Evolutionary conservation across 2,329 filamentous ascomycete species (phyloP), one percentile per base, ranked within the genome.

Genomic region (Fusarium coffeatum): DNA sequence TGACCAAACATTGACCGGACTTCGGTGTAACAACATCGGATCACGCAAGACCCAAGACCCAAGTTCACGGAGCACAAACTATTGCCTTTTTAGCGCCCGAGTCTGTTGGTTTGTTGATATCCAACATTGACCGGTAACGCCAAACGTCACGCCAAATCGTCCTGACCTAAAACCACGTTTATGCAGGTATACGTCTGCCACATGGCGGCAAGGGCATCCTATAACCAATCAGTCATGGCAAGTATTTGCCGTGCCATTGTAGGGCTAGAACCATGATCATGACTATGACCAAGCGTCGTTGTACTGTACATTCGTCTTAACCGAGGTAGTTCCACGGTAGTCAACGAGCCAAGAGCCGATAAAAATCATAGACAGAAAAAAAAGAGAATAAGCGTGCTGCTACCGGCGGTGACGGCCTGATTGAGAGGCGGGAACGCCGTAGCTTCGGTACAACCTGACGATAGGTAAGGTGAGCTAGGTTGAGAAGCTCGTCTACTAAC

Each of bases 181-280:
- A 66, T 66, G 45, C 45, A 51, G 18, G 32, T 51, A 41, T 42
- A 51, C 47, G 57, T 62, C 55, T 72, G 68, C 72, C 72, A 73
- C 72, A 73, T 69, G 68, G 70, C 61, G 54, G 54, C 55, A 64
- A 64, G 57, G 55, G 50, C 45, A 55, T 54, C 22, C 28, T 46
- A 53, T 45, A 40, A 34, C 47, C 53, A 59, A 69, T 55, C n/a
- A 32, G 54, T 40, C 32, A 18, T 34, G 54, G 30, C 32, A 47
- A 43, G 18, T n/a, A 37, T 37, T n/a, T 37, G 34, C 34, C 34
- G 34, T 37, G 16, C n/a, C 16, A 10, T 25, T 46, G 23, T 46
- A 28, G 18, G 43, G 43, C 43, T 43, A 43, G 34, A 37, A 37
- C 18, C 18, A 37, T 37, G 34, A n/a, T 18, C 18, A 37, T 37